Base-by-base conservation (phyloP, 2,329 filamentous ascomycete genomes). In the Aquanectria penicillioides region DNA sequence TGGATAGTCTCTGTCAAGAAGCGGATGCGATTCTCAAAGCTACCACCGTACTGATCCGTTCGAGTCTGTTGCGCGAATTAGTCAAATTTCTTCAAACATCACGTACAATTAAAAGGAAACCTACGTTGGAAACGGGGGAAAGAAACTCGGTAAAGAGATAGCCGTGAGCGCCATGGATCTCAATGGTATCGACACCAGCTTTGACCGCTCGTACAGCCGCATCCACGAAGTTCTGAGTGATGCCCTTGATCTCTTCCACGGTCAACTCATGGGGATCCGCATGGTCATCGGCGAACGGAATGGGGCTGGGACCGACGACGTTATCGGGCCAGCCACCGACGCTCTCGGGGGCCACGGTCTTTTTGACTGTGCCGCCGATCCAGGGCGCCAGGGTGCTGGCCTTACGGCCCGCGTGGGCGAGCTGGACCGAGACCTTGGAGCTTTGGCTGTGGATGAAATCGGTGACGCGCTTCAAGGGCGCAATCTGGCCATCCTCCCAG, bases 401-500 rank as follows among this genome's bases (percentile, higher is more conserved):
- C 75, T 91, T 91, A 54, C 89, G 81, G 2, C 93, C 93, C 0
- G 92, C 93, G 70, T 97, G 93, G 1, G 80, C 91, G 5, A 97
- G 82, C 78, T 97, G 93, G 61, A 97, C 89, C 48, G 86, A 92
- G 49, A 92, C 87, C 63, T 90, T 87, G 70, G 93, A 88, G 71
- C 83, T 84, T 75, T 97, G 93, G 22, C 85, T 87, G 78, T 96
- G 93, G 3, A 90, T 86, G 62, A 93, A 96, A 61, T 96, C 91
- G 29, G 89, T 86, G 40, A 94, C 84, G 58, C 85, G 84, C 71
- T 83, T 85, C 57, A 96, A 78, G 0, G 89, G 88, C 62, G 84
- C 88, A 59, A 94, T 89, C 74, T 97, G 94, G 28, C 84, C 87
- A 74, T 97, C 94, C 62, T 90, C 83, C 94, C 93, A 97, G 7